phyloP scores from a whole-genome alignment of 129 eudicot genomes.

The Ambrosia trifida region DNA sequence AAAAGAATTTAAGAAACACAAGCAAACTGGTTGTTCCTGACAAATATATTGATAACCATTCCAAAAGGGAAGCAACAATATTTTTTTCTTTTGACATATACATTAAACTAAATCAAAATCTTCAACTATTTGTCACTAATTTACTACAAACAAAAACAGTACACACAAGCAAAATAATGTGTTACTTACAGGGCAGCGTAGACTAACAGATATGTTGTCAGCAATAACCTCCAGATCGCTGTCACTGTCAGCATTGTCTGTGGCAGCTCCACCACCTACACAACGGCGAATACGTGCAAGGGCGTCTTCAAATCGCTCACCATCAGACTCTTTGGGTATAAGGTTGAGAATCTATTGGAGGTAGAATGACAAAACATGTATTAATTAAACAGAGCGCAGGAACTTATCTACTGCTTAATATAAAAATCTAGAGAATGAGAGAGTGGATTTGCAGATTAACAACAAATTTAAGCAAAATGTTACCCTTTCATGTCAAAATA shows the following conservation, averaged over 20 bases:
- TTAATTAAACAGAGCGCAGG: no score
- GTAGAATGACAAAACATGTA: constrained; percentile 20
- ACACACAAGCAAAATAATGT: not conserved
- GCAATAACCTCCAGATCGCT: constrained; percentile 94
- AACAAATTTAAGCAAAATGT: not conserved
- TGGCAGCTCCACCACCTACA: constrained; percentile 84
- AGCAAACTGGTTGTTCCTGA: not conserved
- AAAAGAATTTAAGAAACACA: not conserved
- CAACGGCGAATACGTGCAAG: constrained; percentile 91
- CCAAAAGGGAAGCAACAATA: not conserved
- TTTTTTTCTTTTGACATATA: not conserved
- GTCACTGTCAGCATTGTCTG: constrained; percentile 94
- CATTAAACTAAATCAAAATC: constrained; percentile 10
- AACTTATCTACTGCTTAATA: no score
- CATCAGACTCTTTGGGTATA: constrained; percentile 84
- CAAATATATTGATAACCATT: not conserved
- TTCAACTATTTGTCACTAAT: not conserved
- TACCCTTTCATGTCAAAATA: not conserved
- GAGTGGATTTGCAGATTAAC: not conserved
- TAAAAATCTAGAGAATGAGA: no score
- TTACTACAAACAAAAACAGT: not conserved
- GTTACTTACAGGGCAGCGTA: constrained; percentile 89
- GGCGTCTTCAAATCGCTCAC: constrained; percentile 87
- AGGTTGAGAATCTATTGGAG: constrained; percentile 59
- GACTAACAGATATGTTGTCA: constrained; percentile 73